Base-by-base conservation (phyloP, 2,329 filamentous ascomycete species). In the Fusarium siculi region DNA sequence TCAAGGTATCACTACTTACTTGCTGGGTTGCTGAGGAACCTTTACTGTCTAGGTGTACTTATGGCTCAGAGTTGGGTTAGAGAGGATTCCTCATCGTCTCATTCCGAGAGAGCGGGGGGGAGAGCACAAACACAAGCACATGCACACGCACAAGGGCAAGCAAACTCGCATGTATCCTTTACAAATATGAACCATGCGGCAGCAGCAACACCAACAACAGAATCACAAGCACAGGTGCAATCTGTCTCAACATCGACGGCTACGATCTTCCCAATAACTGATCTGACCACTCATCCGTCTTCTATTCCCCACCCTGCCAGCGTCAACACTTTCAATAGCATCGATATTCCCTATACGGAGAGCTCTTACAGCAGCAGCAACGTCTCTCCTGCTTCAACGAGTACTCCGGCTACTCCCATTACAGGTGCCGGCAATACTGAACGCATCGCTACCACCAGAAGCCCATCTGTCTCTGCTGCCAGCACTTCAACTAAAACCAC, bases 1-100 rank as follows among this genome's bases (percentile, higher is more conserved):
- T 47, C 30, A 52, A 60, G 37, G 18, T 39, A 43, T 39, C 36
- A 21, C 18, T 44, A 34, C 36, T 50, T 44, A 21, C 37, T 58
- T 37, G 25, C 34, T 52, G 37, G 36, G 59, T 59, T 25, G 42
- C 32, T 16, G 40, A 63, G 39, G 28, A 34, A 37, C 44, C 44
- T 36, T 57, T 46, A 53, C 30, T 30, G 19, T 53, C 39, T 47
- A 37, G 62, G 57, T 60, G 25, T 40, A 37, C 43, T 76, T 55
- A 55, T 77, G 74, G 72, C 73, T 52, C 59, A 68, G 46, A 59
- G 50, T 44, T 73, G 73, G 75, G 36, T 77, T 44, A 74, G 74
- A 46, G 62, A 77, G 63, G 71, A 77, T 54, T 60, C 68, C 46
- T 49, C 55, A 57, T 77, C 75, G 68, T 64, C 75, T 63, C 68